Conservation (phyloP, 768 basidiomycete genomes). For the Imleria badia region DNA sequence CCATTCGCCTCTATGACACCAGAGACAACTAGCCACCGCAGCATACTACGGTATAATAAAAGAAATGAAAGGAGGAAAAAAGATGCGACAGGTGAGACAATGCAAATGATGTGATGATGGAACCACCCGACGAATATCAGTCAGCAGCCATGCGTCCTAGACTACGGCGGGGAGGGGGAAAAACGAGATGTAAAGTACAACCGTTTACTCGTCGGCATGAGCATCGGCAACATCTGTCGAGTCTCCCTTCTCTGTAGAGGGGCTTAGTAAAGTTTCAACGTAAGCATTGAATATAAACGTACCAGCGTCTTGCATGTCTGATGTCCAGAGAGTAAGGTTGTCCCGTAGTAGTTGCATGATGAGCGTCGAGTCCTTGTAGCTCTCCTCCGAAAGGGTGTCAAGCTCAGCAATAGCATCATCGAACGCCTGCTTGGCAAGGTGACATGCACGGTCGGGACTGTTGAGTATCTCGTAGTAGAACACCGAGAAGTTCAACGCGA, state of each 20-base stretch:
- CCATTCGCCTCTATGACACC: conserved; percentile 33
- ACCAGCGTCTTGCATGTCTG: conserved; percentile 95
- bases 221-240: conserved; percentile 68
- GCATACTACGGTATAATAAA: conserved; percentile 37
- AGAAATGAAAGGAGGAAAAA: conserved; percentile 27
- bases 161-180: conserved; percentile 17
- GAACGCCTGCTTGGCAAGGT: conserved; percentile 98
- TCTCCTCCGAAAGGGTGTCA: conserved; percentile 97
- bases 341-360: conserved; percentile 97
- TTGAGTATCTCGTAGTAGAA: conserved; percentile 99
- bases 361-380: conserved; percentile 98
- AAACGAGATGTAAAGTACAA: conserved; percentile 5
- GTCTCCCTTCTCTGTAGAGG: conserved; percentile 64
- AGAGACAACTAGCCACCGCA: conserved; percentile 34
- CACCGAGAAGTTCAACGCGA: conserved; percentile 98
- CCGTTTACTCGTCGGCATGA: conserved; percentile 62
- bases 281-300: conserved; percentile 35
- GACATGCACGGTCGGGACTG: conserved; percentile 97
- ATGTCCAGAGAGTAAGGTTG: conserved; percentile 98
- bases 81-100: conserved; percentile 35
- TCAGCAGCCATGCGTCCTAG: conserved; percentile 12
- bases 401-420: conserved; percentile 99
- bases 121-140: conserved; percentile 13
- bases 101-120: conserved; percentile 32
- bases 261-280: conserved; percentile 5